Evolutionary conservation across 148 eudicot genomes (phyloP).

Genomic region (Silene latifolia): DNA sequence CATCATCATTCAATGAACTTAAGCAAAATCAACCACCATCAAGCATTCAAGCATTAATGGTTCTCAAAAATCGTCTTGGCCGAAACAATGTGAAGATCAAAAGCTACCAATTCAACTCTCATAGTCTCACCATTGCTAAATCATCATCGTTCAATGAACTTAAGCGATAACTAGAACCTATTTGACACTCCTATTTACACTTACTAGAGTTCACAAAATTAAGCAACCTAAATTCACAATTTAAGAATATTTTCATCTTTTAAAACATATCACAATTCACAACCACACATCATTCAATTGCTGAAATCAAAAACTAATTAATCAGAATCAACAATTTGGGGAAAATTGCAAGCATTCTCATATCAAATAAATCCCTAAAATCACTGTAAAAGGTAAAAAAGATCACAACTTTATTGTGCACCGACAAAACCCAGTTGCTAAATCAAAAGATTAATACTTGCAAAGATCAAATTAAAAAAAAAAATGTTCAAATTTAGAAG

Average conservation of each 20-base stretch:
- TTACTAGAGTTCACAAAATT: background rate
- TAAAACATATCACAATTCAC: no score
- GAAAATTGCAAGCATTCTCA: background rate
- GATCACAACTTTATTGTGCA: constrained; percentile 1
- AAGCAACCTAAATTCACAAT: background rate
- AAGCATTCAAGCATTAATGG: no score
- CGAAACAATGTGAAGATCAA: no score
- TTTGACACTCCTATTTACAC: no score
- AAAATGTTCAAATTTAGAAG: background rate
- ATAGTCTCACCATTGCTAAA: no score
- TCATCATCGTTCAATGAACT: no score
- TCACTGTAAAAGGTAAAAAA: background rate
- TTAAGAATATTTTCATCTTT: no score
- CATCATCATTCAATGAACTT: no score
- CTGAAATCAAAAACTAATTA: background rate
- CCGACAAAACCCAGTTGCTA: constrained; percentile 5
- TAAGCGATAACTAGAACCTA: no score
- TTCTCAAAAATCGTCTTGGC: no score
- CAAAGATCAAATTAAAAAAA: background rate
- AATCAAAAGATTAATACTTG: background rate
- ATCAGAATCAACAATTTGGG: constrained; percentile 5
- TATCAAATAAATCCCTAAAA: background rate
- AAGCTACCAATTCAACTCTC: no score
- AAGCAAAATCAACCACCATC: no score
- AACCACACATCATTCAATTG: background rate